Percentiles rank a stretch among this genome's conserved stretches.
Conservation (phyloP, 1,284 basidiomycete species). For the Ustilago esculenta region DNA sequence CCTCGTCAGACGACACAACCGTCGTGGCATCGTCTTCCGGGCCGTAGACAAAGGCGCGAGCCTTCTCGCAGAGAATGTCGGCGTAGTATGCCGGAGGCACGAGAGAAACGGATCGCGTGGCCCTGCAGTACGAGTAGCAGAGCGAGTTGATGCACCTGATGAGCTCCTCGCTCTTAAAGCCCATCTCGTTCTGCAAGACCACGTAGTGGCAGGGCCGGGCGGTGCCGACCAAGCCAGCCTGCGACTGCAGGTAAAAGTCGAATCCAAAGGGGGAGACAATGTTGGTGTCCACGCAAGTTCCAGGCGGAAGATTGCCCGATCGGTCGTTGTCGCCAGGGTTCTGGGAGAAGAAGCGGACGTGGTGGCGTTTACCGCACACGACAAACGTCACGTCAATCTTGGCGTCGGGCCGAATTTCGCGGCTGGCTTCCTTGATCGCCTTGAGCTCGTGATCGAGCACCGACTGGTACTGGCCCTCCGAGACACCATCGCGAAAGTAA, state of each 20-base stretch:
- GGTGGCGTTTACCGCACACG: conserved; percentile 63
- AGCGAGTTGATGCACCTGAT: conserved; percentile 67
- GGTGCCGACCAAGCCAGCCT: conserved; percentile 65
- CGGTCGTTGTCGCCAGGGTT: conserved; percentile 61
- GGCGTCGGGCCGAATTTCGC: conserved; percentile 58
- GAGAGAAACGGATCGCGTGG: conserved; percentile 68
- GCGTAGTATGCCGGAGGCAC: conserved; percentile 69
- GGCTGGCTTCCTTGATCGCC: conserved; percentile 63
- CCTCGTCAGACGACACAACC: conserved; percentile 6
- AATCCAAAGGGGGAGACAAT: conserved; percentile 69
- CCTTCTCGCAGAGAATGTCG: conserved; percentile 68
- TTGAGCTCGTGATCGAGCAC: conserved; percentile 68
- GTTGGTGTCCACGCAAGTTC: conserved; percentile 65
- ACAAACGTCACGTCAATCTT: conserved; percentile 62
- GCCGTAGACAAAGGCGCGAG: conserved; percentile 66
- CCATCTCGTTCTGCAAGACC: conserved; percentile 67
- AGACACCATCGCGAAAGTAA: conserved; percentile 70
- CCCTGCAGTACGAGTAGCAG: conserved; percentile 68
- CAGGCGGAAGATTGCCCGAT: conserved; percentile 70
- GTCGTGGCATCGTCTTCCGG: conserved; percentile 52
- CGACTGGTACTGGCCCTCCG: conserved; percentile 69
- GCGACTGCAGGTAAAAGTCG: conserved; percentile 64
- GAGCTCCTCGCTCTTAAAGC: conserved; percentile 32
- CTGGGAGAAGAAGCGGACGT: conserved; percentile 69
- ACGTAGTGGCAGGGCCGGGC: conserved; percentile 69